Conservation (phyloP, 768 basidiomycete species). For the Rhizopogon vesiculosus region DNA sequence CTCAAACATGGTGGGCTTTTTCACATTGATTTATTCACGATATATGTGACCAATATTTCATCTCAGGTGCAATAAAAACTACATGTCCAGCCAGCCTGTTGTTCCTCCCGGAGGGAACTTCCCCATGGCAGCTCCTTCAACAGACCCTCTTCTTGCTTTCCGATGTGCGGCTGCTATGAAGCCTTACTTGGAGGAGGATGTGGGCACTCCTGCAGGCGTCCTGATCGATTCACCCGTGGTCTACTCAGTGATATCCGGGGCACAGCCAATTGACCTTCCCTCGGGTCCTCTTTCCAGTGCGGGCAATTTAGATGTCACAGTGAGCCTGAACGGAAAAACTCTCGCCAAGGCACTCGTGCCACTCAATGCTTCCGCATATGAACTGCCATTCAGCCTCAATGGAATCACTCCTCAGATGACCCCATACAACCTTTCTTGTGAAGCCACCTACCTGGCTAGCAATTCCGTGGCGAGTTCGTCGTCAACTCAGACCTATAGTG, state of each 20-base stretch:
- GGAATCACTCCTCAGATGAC: constrained; percentile 37
- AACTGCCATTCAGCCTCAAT: constrained; percentile 45
- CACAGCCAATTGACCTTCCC: constrained; percentile 34
- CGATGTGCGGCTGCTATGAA: constrained; percentile 55
- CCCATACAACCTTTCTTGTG: constrained; percentile 25
- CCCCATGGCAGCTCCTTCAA: constrained; percentile 30
- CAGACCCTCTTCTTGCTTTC: constrained; percentile 46
- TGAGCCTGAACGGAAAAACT: constrained; percentile 40
- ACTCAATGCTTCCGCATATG: constrained; percentile 46
- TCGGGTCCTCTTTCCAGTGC: constrained; percentile 10
- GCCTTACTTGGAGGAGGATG: constrained; percentile 57
- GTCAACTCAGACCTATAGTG: constrained; percentile 36
- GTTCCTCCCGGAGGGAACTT: constrained; percentile 49
- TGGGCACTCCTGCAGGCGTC: constrained; percentile 36
- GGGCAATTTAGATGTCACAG: constrained; percentile 33
- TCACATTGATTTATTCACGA: background rate
- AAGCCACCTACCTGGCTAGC: constrained; percentile 27
- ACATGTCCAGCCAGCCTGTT: constrained; percentile 38
- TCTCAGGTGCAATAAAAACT: constrained; percentile 54
- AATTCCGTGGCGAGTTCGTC: constrained; percentile 26
- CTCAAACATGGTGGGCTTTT: constrained; percentile 25
- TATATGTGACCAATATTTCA: background rate
- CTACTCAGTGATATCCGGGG: constrained; percentile 41
- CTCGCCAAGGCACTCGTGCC: constrained; percentile 42
- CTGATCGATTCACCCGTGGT: constrained; percentile 51